These are phyloP conservation scores for Suillus paluster DNA, from an alignment of 768 basidiomycete species.

Conservation along the genomic window DNA sequence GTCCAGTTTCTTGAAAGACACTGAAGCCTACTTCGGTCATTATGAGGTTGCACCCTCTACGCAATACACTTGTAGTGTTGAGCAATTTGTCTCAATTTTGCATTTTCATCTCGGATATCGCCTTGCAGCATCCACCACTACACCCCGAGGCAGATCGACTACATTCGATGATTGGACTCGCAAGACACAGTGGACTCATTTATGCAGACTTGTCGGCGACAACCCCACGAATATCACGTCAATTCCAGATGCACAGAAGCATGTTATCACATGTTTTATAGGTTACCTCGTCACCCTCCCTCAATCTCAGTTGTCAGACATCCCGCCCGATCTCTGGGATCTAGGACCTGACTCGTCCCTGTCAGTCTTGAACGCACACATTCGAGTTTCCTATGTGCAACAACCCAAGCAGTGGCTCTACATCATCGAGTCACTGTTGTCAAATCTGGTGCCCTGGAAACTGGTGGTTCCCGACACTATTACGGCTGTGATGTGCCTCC, in stretches of 20 bases:
- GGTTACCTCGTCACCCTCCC: not conserved
- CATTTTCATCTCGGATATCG: not conserved
- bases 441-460: not conserved
- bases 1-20: not conserved
- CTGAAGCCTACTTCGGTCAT: not conserved
- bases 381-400: not conserved
- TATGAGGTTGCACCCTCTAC: not conserved
- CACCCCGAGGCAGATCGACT: not conserved
- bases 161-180: not conserved
- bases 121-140: not conserved
- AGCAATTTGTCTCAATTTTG: not conserved
- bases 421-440: not conserved
- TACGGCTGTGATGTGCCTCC: conserved; percentile 8
- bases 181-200: not conserved
- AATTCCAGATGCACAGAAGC: not conserved
- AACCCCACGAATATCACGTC: not conserved
- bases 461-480: not conserved
- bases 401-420: not conserved
- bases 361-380: not conserved
- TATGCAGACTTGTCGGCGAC: not conserved
- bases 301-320: not conserved
- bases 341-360: not conserved
- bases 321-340: conserved; percentile 1
- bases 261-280: not conserved
- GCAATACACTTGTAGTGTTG: not conserved